A percentile compares a stretch with the other conserved stretches of the same genome.
phyloP scores from a whole-genome alignment of 2,329 filamentous ascomycete genomes.

The Aspergillus ochraceus region DNA sequence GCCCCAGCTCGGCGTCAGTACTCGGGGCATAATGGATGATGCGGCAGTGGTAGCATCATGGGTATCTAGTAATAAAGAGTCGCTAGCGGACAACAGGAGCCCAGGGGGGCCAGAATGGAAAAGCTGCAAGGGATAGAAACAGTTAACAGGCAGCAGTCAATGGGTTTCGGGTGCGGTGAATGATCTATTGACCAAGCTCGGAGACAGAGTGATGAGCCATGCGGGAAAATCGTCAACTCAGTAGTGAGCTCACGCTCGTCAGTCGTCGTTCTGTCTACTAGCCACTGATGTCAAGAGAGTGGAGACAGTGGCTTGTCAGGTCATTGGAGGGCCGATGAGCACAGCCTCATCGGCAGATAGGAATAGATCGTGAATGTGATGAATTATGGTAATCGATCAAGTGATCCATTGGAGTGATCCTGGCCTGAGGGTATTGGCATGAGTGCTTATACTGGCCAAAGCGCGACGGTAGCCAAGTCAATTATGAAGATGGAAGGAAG shows the following conservation, averaged over 20 bases:
- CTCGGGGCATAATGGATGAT: slow-evolving; percentile 25
- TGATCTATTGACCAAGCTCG: neutral
- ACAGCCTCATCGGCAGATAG: neutral
- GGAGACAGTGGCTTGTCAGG: neutral
- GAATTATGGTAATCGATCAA: neutral
- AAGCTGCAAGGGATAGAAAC: neutral
- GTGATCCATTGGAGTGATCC: neutral
- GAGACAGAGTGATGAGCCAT: neutral
- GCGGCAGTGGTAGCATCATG: slow-evolving; percentile 29
- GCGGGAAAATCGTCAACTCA: neutral
- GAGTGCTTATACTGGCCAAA: neutral
- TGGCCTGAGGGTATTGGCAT: neutral
- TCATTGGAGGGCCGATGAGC: neutral
- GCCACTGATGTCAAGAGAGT: neutral
- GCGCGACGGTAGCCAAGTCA: neutral
- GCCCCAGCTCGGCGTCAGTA: slow-evolving; percentile 20
- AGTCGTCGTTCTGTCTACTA: neutral
- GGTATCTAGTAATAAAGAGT: slow-evolving; percentile 4
- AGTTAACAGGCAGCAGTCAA: neutral
- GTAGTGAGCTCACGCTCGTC: neutral
- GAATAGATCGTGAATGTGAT: neutral
- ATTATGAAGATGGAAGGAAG: neutral
- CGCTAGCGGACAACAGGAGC: neutral
- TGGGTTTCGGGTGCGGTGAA: neutral
- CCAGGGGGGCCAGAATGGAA: neutral